These are phyloP conservation scores for Scenedesmus sp. DNA, from an alignment of 163 green algal species.

Conservation along the genomic window DNA sequence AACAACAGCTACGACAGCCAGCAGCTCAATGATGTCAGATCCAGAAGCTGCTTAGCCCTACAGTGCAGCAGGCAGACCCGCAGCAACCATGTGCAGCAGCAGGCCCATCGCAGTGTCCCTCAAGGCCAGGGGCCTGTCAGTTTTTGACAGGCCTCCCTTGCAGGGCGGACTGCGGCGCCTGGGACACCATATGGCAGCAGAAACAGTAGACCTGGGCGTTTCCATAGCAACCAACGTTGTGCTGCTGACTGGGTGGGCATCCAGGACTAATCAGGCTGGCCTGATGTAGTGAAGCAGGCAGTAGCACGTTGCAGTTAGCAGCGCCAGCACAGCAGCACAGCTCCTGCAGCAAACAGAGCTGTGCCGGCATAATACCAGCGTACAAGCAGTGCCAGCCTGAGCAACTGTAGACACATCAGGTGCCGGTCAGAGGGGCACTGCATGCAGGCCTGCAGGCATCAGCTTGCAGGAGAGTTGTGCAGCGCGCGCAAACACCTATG, in stretches of 20 bases:
- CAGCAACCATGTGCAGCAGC: neutral
- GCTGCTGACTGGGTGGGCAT: neutral
- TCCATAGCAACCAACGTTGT: conserved; percentile 31
- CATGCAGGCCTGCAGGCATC: no score
- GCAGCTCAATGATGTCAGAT: neutral
- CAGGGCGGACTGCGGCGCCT: neutral
- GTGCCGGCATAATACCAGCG: no score
- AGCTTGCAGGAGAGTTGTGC: no score
- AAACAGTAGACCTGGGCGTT: conserved; percentile 1
- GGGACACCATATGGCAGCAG: neutral
- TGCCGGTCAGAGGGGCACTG: no score
- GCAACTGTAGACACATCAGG: no score
- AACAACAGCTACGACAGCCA: neutral
- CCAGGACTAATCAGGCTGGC: neutral
- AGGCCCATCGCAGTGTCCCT: conserved; percentile 27
- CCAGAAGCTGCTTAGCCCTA: neutral
- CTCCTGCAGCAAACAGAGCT: no score
- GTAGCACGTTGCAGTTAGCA: no score
- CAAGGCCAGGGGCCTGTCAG: conserved; percentile 29
- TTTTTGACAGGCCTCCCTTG: neutral
- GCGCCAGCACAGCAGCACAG: neutral
- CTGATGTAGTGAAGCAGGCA: neutral
- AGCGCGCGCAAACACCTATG: no score
- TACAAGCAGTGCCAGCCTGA: no score
- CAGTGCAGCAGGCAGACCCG: neutral